Evolutionary conservation across 2,329 filamentous ascomycete genomes (phyloP).

Genomic region (Fusarium torulosum): DNA sequence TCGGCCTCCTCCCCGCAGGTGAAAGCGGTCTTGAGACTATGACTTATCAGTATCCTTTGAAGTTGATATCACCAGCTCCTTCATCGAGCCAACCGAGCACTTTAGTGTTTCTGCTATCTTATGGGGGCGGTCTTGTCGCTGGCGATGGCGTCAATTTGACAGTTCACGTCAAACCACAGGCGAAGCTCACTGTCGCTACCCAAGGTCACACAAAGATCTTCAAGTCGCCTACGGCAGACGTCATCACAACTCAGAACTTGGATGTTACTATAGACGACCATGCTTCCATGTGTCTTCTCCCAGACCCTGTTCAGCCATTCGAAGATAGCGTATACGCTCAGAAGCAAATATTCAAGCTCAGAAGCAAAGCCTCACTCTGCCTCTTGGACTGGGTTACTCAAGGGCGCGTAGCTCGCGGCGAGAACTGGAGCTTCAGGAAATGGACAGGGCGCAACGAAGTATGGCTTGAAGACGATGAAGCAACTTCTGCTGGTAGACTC

Average conservation of each 20-base stretch:
- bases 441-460: constrained; percentile 92
- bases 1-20: constrained; percentile 77
- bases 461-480: constrained; percentile 63
- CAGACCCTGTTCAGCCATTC: constrained; percentile 95
- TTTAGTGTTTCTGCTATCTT: constrained; percentile 90
- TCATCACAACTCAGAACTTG: constrained; percentile 70
- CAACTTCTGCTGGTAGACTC: constrained; percentile 65
- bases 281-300: constrained; percentile 75
- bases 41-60: constrained; percentile 93
- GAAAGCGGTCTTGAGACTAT: constrained; percentile 79
- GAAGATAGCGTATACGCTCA: constrained; percentile 86
- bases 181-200: constrained; percentile 76
- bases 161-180: constrained; percentile 72
- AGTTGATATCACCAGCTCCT: constrained; percentile 85
- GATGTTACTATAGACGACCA: constrained; percentile 62
- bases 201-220: constrained; percentile 96
- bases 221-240: constrained; percentile 73
- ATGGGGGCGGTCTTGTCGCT: constrained; percentile 91
- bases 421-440: constrained; percentile 84
- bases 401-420: constrained; percentile 84
- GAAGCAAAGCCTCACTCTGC: constrained; percentile 73
- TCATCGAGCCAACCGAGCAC: constrained; percentile 74
- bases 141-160: constrained; percentile 84
- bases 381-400: constrained; percentile 95
- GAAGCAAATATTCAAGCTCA: constrained; percentile 79